Base-by-base conservation (phyloP, 2,329 filamentous ascomycete species). In the Colletotrichum plurivorum region DNA sequence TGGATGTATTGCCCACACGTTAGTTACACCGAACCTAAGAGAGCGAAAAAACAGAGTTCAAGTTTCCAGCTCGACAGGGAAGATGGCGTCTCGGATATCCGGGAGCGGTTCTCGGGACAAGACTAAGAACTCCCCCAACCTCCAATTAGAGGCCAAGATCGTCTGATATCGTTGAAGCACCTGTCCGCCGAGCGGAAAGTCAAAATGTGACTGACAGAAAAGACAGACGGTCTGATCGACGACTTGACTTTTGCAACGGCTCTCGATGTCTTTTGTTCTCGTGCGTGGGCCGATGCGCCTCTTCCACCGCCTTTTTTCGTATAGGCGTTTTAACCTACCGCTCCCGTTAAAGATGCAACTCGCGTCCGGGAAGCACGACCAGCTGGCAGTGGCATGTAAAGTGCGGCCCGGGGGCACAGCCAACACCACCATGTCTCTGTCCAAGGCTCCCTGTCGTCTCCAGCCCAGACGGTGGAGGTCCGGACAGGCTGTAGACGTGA, bases 41-140 rank as follows among this genome's bases (percentile, higher is more conserved):
- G 31, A 36, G 8, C 31, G 4, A 36, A 36, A 36, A 36, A 36
- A 36, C 31, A 10, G 31, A 36, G 31, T 36, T 36, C 31, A 10
- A 36, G 31, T 10, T 43, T 48, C 49, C 58, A 61, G 58, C 58
- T 61, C 20, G 58, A 31, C 58, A 61, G 58, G 58, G 58, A 61
- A 61, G 48, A 41, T 22, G 22, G 46, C 49, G 25, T 22, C 13
- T 61, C 57, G 46, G 46, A 51, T 49, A 12, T 48, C 22, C 48
- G 58, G 58, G 49, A 15, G 12, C 15, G 2, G 39, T n/a, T 2
- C 20, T 52, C 48, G n/a, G 46, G 46, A 53, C 27, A 51, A 60
- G 57, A 13, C 9, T 9, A 20, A 20, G 41, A 52, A 13, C 20
- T 27, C 18, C 5, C 16, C 46, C 46, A 12, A 9, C 20, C 46